Evolutionary conservation across 2,329 filamentous ascomycete species (phyloP).

Genomic region (Ceratocystis huliohia): DNA sequence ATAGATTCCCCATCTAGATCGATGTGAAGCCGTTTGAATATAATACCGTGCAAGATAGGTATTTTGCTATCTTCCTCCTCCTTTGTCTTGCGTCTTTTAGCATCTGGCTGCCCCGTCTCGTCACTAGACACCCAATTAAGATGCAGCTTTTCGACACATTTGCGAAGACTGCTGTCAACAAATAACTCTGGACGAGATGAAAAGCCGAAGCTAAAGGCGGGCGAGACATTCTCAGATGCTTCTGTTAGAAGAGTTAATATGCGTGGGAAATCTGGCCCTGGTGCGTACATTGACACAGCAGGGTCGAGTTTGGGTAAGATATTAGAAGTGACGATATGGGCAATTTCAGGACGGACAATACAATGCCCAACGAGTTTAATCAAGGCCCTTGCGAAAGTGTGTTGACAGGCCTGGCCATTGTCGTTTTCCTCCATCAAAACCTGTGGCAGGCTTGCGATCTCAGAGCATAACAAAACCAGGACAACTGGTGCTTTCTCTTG

Average conservation of each 20-base stretch:
- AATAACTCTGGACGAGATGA: slow-evolving; percentile 21
- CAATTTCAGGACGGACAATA: slow-evolving; percentile 7
- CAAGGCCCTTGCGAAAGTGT: slow-evolving; percentile 31
- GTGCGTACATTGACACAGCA: background rate
- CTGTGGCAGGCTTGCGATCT: slow-evolving; percentile 29
- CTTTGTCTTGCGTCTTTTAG: slow-evolving; percentile 27
- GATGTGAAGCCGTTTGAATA: slow-evolving; percentile 26
- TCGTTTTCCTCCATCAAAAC: slow-evolving; percentile 26
- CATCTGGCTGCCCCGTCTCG: slow-evolving; percentile 18
- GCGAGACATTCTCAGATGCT: slow-evolving; percentile 9
- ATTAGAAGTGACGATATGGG: slow-evolving; percentile 16
- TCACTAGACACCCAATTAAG: slow-evolving; percentile 25
- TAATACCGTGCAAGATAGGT: slow-evolving; percentile 6
- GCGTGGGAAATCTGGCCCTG: slow-evolving; percentile 6
- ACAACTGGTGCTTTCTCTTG: slow-evolving; percentile 22
- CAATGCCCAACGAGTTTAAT: slow-evolving; percentile 29
- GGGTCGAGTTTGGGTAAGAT: slow-evolving; percentile 15
- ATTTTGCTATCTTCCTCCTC: slow-evolving; percentile 12
- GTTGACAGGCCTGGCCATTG: slow-evolving; percentile 26
- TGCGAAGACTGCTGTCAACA: slow-evolving; percentile 25
- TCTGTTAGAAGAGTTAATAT: slow-evolving; percentile 13
- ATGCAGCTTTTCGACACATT: slow-evolving; percentile 26
- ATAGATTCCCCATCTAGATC: slow-evolving; percentile 23
- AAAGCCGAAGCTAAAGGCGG: slow-evolving; percentile 10
- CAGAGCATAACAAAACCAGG: slow-evolving; percentile 33